These are phyloP conservation scores for Bryum argenteum DNA, from an alignment of 225 moss, liverwort and hornwort species.

Conservation along the genomic window DNA sequence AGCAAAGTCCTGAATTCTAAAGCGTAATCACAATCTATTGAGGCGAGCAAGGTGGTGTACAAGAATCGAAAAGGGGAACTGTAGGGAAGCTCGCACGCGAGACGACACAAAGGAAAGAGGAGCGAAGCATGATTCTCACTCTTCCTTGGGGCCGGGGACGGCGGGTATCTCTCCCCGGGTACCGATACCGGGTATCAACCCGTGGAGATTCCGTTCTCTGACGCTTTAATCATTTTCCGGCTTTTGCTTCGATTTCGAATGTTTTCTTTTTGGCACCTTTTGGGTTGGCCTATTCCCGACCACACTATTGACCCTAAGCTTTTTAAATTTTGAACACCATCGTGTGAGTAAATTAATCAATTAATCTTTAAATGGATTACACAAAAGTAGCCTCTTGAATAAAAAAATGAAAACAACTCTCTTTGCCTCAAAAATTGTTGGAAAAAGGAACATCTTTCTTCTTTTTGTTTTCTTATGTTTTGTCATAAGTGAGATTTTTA, in stretches of 20 bases:
- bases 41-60: background rate
- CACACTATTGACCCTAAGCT: background rate
- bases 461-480: no score
- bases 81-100: background rate
- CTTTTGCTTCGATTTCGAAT: conserved; percentile 23
- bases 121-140: conserved; percentile 32
- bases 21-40: background rate
- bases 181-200: background rate
- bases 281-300: conserved; percentile 34
- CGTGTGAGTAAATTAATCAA: background rate
- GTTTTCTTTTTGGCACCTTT: conserved; percentile 26
- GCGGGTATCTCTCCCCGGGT: background rate
- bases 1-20: conserved; percentile 8
- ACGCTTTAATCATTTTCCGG: conserved; percentile 31
- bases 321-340: background rate
- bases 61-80: conserved; percentile 12
- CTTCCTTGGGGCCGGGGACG: background rate
- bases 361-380: background rate
- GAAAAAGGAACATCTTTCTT: no score
- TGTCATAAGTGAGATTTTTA: no score
- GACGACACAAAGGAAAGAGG: background rate
- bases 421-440: no score
- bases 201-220: background rate
- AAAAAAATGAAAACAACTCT: no score
- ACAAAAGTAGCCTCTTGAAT: no score